These are phyloP conservation scores for Naganishia liquefaciens DNA, from an alignment of 1,284 basidiomycete species.

Conservation along the genomic window DNA sequence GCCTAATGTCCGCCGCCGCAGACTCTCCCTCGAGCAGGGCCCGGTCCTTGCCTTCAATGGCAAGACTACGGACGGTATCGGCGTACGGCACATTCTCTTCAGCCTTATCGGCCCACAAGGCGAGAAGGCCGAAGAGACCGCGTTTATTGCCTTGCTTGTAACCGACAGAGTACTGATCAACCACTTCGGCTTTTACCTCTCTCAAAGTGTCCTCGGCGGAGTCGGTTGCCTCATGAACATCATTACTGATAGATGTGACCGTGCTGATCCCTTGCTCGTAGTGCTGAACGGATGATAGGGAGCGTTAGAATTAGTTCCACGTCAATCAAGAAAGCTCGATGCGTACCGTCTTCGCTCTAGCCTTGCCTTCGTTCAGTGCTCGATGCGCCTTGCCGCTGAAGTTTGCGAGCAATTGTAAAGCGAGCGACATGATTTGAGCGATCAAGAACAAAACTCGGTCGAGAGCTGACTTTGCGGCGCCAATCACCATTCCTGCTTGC, in stretches of 20 bases:
- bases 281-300: not conserved
- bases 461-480: constrained; percentile 18
- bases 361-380: constrained; percentile 13
- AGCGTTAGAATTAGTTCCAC: not conserved
- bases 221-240: constrained; percentile 5
- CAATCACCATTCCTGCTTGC: constrained; percentile 23
- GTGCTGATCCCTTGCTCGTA: constrained; percentile 23
- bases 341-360: constrained; percentile 17
- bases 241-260: not conserved
- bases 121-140: constrained; percentile 16
- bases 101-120: constrained; percentile 18
- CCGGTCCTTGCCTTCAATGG: constrained; percentile 1
- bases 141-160: constrained; percentile 22
- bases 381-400: constrained; percentile 20
- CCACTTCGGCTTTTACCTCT: constrained; percentile 21
- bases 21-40: constrained; percentile 5
- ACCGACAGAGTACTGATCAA: constrained; percentile 15
- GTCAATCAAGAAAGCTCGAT: not conserved
- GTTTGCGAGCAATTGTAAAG: constrained; percentile 12
- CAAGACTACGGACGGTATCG: constrained; percentile 5
- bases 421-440: constrained; percentile 22
- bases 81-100: constrained; percentile 23
- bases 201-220: constrained; percentile 12
- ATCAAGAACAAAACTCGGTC: constrained; percentile 19
- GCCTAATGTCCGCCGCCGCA: constrained; percentile 19